phyloP scores from a whole-genome alignment of 768 basidiomycete genomes.

The Sistotremastrum niveocremeum region DNA sequence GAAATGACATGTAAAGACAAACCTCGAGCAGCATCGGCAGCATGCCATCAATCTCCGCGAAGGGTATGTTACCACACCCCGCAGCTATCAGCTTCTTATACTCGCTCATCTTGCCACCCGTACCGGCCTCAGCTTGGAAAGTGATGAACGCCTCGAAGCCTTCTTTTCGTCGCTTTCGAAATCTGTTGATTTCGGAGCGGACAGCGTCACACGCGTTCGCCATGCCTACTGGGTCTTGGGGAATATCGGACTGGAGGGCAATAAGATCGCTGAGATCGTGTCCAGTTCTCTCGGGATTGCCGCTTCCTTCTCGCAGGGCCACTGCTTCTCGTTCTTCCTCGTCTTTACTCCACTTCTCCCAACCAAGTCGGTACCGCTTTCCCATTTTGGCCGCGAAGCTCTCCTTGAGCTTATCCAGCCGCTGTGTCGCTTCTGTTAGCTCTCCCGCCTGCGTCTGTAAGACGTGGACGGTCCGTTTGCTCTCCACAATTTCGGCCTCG shows the following conservation, averaged over 20 bases:
- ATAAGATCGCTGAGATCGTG: slow-evolving; percentile 57
- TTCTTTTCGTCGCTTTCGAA: slow-evolving; percentile 53
- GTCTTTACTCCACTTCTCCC: slow-evolving; percentile 86
- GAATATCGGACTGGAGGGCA: slow-evolving; percentile 41
- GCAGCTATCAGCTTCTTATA: slow-evolving; percentile 83
- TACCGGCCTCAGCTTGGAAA: slow-evolving; percentile 83
- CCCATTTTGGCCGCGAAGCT: slow-evolving; percentile 68
- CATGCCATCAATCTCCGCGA: slow-evolving; percentile 80
- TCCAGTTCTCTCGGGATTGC: slow-evolving; percentile 28
- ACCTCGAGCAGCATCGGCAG: slow-evolving; percentile 80
- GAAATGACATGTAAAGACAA: slow-evolving; percentile 10
- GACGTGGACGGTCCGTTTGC: slow-evolving; percentile 59
- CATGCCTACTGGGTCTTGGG: slow-evolving; percentile 41
- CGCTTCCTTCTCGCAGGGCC: slow-evolving; percentile 50
- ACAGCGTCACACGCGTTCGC: slow-evolving; percentile 43
- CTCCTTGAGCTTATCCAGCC: slow-evolving; percentile 47
- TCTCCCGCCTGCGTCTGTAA: slow-evolving; percentile 57
- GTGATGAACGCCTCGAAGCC: slow-evolving; percentile 65
- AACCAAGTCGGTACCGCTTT: slow-evolving; percentile 68
- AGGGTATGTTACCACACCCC: slow-evolving; percentile 76
- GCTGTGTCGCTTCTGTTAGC: slow-evolving; percentile 43
- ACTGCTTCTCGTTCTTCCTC: slow-evolving; percentile 66
- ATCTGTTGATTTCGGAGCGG: slow-evolving; percentile 49
- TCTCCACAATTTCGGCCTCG: slow-evolving; percentile 81
- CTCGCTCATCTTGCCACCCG: slow-evolving; percentile 76